These are phyloP conservation scores for Cladophialophora carrionii DNA, from an alignment of 2,329 filamentous ascomycete genomes.

Conservation along the genomic window DNA sequence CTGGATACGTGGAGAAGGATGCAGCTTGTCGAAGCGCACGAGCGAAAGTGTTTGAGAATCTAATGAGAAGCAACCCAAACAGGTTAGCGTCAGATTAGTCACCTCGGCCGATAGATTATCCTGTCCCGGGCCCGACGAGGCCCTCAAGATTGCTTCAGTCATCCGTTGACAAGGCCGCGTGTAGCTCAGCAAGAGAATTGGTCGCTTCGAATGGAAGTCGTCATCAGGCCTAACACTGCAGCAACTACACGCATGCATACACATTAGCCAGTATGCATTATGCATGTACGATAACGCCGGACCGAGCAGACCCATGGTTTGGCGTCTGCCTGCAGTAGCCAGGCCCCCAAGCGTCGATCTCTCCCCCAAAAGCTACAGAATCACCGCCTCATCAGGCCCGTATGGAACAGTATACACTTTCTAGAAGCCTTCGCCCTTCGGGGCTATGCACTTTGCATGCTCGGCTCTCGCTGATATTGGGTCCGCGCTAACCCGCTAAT, in stretches of 20 bases:
- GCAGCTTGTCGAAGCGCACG: not conserved
- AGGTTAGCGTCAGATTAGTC: not conserved
- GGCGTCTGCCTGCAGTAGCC: constrained; percentile 7
- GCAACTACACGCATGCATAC: not conserved
- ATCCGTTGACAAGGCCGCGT: not conserved
- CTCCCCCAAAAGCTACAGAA: not conserved
- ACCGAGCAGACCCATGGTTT: not conserved
- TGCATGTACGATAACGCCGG: not conserved
- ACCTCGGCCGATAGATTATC: not conserved
- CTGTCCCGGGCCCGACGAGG: not conserved
- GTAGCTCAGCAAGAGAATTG: not conserved
- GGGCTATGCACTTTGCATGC: not conserved
- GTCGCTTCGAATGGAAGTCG: not conserved
- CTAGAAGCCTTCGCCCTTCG: not conserved
- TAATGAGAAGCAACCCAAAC: not conserved
- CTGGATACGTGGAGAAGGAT: not conserved
- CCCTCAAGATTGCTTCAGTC: not conserved
- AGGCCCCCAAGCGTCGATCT: constrained; percentile 4
- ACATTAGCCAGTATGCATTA: too few relatives aligned
- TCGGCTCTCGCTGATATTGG: not conserved
- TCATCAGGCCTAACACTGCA: not conserved
- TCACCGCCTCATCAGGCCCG: constrained; percentile 8
- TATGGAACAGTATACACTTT: not conserved
- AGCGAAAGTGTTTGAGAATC: not conserved
- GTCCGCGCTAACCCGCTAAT: not conserved